Conservation (phyloP, 164 flowering plant species). For the Vitis rupestris region DNA sequence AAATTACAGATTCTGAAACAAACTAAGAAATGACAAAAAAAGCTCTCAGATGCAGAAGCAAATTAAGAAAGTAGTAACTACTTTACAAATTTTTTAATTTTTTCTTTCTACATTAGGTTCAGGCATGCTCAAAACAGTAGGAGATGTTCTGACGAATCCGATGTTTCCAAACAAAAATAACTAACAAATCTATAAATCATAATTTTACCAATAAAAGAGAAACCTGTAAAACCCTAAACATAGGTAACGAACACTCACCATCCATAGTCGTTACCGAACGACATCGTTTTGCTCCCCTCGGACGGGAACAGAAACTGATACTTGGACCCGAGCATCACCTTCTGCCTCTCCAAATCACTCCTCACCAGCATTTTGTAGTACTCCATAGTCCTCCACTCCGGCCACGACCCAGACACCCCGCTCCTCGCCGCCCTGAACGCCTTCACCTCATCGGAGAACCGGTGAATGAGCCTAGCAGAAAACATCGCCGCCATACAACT, state of each 20-base stretch:
- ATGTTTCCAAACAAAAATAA: background rate
- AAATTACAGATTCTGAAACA: too few relatives aligned
- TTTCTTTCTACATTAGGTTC: too few relatives aligned
- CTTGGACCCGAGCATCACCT: slow-evolving; percentile 55
- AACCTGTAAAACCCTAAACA: background rate
- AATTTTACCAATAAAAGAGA: background rate
- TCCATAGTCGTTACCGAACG: slow-evolving; percentile 79
- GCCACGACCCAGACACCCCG: slow-evolving; percentile 29
- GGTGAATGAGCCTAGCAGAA: slow-evolving; percentile 64
- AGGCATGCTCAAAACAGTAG: too few relatives aligned
- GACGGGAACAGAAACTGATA: slow-evolving; percentile 60
- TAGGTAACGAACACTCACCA: slow-evolving; percentile 42
- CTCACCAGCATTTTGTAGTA: slow-evolving; percentile 51
- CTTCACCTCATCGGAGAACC: slow-evolving; percentile 73
- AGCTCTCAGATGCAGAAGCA: background rate
- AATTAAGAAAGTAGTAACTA: background rate
- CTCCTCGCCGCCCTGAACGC: slow-evolving; percentile 26
- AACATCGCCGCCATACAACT: slow-evolving; percentile 18
- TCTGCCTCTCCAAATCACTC: slow-evolving; percentile 67
- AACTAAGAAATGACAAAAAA: too few relatives aligned
- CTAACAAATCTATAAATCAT: background rate
- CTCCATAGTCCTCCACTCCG: slow-evolving; percentile 45
- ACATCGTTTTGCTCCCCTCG: slow-evolving; percentile 64
- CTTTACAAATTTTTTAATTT: too few relatives aligned
- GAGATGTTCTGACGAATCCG: too few relatives aligned